These are phyloP conservation scores for Scopulariopsis brevicaulis DNA, from an alignment of 2,329 filamentous ascomycete species.

Conservation along the genomic window DNA sequence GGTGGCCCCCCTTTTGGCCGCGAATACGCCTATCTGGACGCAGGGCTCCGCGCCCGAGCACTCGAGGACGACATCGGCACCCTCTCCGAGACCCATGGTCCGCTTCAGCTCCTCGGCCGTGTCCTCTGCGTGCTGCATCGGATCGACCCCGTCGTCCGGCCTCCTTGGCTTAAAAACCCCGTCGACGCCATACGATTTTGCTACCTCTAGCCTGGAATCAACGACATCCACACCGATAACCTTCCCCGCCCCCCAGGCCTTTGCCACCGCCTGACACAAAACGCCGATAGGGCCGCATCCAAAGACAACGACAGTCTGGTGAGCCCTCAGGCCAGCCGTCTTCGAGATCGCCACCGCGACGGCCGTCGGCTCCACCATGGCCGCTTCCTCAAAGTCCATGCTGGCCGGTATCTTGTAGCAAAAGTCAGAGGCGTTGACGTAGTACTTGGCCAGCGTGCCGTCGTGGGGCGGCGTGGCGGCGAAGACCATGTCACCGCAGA, in stretches of 20 bases:
- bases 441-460: constrained; percentile 82
- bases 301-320: constrained; percentile 72
- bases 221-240: constrained; percentile 83
- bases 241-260: constrained; percentile 70
- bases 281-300: constrained; percentile 81
- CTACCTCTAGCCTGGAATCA: constrained; percentile 66
- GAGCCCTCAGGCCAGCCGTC: constrained; percentile 61
- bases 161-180: constrained; percentile 12
- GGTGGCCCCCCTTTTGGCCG: constrained; percentile 59
- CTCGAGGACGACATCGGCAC: constrained; percentile 71
- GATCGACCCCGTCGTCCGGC: constrained; percentile 57
- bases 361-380: constrained; percentile 77
- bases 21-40: constrained; percentile 64
- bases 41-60: constrained; percentile 68
- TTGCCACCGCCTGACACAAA: constrained; percentile 76
- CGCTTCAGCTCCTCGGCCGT: constrained; percentile 61
- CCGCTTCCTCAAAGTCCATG: constrained; percentile 75
- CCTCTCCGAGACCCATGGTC: constrained; percentile 49
- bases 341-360: constrained; percentile 78
- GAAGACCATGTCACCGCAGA: constrained; percentile 80
- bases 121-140: constrained; percentile 52
- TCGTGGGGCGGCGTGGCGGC: constrained; percentile 94
- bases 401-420: constrained; percentile 79
- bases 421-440: constrained; percentile 73
- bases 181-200: constrained; percentile 54